Evolutionary conservation across 306 rosid species (phyloP), one percentile per base, ranked within the genome.

Genomic region (Gillenia trifoliata): DNA sequence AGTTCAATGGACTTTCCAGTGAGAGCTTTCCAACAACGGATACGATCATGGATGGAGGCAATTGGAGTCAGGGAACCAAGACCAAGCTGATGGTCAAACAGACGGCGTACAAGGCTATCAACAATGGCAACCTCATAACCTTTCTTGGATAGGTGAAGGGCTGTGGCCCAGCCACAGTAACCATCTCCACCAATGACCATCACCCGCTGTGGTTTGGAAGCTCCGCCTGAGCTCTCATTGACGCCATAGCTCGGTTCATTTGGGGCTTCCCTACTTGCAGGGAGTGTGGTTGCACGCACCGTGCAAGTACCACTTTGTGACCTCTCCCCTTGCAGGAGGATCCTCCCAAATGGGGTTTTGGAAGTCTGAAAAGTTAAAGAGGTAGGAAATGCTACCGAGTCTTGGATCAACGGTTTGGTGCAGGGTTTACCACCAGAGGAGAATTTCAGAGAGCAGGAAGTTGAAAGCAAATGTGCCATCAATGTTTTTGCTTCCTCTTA

Each of bases 101-200:
- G 88, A 55, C 98, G 98, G 16, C 98, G 92, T 40, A 94, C 84
- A 74, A 94, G 96, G 86, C 43, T 94, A 76, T 94, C 97, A 38
- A 91, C 96, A 70, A 91, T 90, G 74, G 98, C 91, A 82, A 94
- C 98, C 77, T 88, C 95, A 38, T 91, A 94, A 52, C 96, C 98
- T 81, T 83, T 94, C 68, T 88, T 94, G 75, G 98, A 94, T 16
- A 91, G 90, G 76, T 94, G 98, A 43, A 94, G 97, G 55, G 97
- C 97, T 59, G 98, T 91, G 82, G 97, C 98, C 98, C 98, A 94
- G 85, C 98, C 98, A 76, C 98, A 90, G 81, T 94, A 90, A 68
- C 98, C 98, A 82, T 94, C 98, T 56, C 98, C 98, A 38, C 97
- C 98, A 60, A 94, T 87, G 81, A 94, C 92, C 96, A 94, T 87